Evolutionary conservation across 257 asterid species (phyloP).

Genomic region (Nicotiana benthamiana): DNA sequence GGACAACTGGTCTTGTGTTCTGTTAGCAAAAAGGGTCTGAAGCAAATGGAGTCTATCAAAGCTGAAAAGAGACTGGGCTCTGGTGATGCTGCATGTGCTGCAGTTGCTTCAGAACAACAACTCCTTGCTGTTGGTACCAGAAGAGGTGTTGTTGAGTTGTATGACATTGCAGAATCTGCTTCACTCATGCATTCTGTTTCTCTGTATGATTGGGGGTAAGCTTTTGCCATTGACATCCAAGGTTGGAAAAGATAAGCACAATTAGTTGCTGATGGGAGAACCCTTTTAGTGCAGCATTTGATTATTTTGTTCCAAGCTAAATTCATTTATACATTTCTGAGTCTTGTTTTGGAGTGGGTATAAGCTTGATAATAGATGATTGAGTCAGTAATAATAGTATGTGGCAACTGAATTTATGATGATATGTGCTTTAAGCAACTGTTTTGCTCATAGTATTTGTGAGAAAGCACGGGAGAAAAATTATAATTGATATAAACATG

Average conservation of each 20-base stretch:
- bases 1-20: conserved; percentile 75
- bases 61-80: conserved; percentile 64
- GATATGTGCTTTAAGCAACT: background rate
- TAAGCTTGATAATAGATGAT: background rate
- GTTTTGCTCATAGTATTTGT: background rate
- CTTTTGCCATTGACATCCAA: conserved; percentile 12
- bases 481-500: too few species aligned
- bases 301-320: conserved; percentile 13
- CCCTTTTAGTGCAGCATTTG: conserved; percentile 8
- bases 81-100: conserved; percentile 73
- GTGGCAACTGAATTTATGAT: background rate
- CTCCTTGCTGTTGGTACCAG: conserved; percentile 94
- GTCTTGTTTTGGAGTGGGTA: background rate
- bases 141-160: conserved; percentile 78
- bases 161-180: conserved; percentile 78
- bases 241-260: conserved; percentile 13
- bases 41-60: conserved; percentile 52
- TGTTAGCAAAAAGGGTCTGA: conserved; percentile 89
- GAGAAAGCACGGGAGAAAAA: too few species aligned
- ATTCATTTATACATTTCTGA: background rate
- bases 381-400: background rate
- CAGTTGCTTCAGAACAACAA: conserved; percentile 93
- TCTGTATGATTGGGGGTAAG: conserved; percentile 98
- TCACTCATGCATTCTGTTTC: conserved; percentile 76
- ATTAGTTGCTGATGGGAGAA: conserved; percentile 12